Conservation (phyloP, 225 moss, liverwort and hornwort species). For the Physcomitrellopsis africana region DNA sequence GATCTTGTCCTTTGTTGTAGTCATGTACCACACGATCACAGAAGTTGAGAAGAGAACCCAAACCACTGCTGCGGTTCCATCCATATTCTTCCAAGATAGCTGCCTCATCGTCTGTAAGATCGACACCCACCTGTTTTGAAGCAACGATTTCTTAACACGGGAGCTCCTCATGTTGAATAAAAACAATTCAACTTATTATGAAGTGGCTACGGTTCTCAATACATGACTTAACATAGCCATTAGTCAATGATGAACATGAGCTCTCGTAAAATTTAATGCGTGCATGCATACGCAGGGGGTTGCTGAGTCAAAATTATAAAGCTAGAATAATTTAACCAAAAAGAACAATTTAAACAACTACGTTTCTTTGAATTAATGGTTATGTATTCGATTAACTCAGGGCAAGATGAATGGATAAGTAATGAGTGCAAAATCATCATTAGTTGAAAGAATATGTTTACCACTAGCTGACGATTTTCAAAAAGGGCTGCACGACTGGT, state of each 20-base stretch:
- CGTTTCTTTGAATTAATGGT: not conserved
- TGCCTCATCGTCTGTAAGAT: slow-evolving; percentile 59
- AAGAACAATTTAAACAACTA: not conserved
- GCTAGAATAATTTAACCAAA: not conserved
- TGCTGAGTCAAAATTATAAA: not conserved
- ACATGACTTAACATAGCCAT: slow-evolving; percentile 4
- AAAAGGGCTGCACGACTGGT: slow-evolving; percentile 65
- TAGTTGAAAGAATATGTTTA: not conserved
- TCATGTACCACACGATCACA: slow-evolving; percentile 70
- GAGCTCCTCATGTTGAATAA: slow-evolving; percentile 1
- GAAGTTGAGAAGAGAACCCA: slow-evolving; percentile 70
- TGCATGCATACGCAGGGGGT: not conserved
- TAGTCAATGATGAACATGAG: not conserved
- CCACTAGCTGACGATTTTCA: slow-evolving; percentile 64
- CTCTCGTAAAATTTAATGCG: not conserved
- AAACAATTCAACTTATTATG: not conserved
- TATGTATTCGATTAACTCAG: no score
- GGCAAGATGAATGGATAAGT: no score
- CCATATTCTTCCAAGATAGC: slow-evolving; percentile 62
- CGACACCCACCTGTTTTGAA: slow-evolving; percentile 52
- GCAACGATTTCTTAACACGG: not conserved
- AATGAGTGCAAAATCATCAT: no score
- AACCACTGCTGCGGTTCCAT: slow-evolving; percentile 62
- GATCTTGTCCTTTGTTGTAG: slow-evolving; percentile 64
- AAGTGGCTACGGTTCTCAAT: not conserved